Base-by-base conservation (phyloP, 2,329 filamentous ascomycete species). In the Raffaelea ambrosiae region DNA sequence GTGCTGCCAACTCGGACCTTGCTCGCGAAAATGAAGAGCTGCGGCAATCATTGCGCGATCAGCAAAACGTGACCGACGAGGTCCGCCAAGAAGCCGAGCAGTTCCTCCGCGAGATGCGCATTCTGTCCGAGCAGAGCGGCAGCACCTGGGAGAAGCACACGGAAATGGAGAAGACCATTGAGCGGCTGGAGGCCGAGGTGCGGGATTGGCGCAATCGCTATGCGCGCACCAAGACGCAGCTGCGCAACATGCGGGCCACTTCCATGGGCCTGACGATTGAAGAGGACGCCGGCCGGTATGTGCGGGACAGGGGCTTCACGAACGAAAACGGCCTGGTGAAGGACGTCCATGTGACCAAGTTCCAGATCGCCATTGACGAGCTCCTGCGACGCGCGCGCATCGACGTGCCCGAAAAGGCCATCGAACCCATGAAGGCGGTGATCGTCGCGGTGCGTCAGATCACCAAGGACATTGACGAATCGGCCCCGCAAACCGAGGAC, bases 291-390 rank as follows among this genome's bases (percentile, higher is more conserved):
- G 79, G 77, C 44, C 79, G 76, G 54, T 78, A 82, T 53, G 66
- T 82, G 38, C 77, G 78, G 44, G 81, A 87, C 46, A 77, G 77
- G 59, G 79, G 75, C 22, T 83, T 93, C 54, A 76, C 79, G 20
- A 76, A 84, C 35, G 77, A 83, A 13, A 77, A 82, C 50, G 93
- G 93, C 5, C 64, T 93, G 20, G 81, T 98, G 57, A 90, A 87
- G 66, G 93, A 96, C 64, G 78, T 96, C 13, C 86, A 96, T 62
- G 81, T 98, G 55, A 96, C 91, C 44, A 90, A 88, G 60, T 97
- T 95, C 70, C 93, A 98, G 64, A 84, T 97, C 51, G 80, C 89
- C 20, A 86, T 98, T 52, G 91, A 98, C 61, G 91, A 97, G 58
- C 74, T 97, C 36, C 73, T 98, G 33, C 84, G 84, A 54, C 78